Base-by-base conservation (phyloP, 257 asterid species). In the Hygrophila difformis region DNA sequence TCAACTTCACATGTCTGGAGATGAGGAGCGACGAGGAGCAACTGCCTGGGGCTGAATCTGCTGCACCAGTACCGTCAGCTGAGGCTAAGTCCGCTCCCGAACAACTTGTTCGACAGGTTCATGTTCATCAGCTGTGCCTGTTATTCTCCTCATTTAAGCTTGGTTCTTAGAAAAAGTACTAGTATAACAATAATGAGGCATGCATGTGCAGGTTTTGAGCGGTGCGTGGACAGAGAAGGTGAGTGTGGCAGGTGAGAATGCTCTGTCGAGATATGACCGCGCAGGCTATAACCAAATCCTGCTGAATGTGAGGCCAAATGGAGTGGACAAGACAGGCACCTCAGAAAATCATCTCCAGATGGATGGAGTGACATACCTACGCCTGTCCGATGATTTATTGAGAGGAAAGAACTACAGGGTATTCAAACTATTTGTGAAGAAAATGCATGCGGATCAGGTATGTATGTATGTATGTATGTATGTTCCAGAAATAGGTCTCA, bases 231-330 rank as follows among this genome's bases (percentile, higher is more conserved):
- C 42, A 44, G 95, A 84, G 53, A 66, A 68, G 17, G 51, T 84
- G 0, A 84, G 69, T 1, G 84, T 84, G 9, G 95, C 84, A 0
- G 95, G 95, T 22, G 95, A 84, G 58, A 84, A 84, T 39, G 95
- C 95, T 12, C 93, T 78, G 21, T n/a, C 80, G 12, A 71, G 87
- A 53, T 81, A 73, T 39, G 91, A 84, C 7, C 59, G 73, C 0
- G 3, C 53, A 0, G 93, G 61, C 44, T 84, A 81, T 17, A 81
- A 84, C 46, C 93, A 81, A 67, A 81, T 84, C 47, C 84, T 84
- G 39, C 66, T 84, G 5, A 81, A 81, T 39, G 84, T 60, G 6
- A 65, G 95, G 63, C 95, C 95, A 28, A 73, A 66, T 23, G 95
- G 95, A 15, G 53, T 75, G 23, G 64, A 63, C 59, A 68, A 64